Percentiles rank a stretch among this genome's conserved stretches.
These are phyloP conservation scores for Quercus rubra DNA, from an alignment of 306 rosid species.

Conservation along the genomic window DNA sequence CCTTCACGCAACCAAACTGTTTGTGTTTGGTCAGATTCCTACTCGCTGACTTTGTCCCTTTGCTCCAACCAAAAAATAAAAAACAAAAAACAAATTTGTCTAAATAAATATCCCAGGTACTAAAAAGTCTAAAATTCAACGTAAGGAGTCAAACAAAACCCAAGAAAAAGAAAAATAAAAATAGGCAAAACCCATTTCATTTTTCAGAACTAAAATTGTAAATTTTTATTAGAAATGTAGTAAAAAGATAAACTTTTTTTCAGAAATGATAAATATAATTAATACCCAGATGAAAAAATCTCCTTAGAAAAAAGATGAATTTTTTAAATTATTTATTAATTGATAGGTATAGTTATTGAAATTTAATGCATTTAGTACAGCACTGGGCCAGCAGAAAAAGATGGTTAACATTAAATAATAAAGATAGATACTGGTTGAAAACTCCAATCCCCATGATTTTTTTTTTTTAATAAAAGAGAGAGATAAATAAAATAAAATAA, in stretches of 20 bases:
- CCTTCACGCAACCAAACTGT: slow-evolving; percentile 37
- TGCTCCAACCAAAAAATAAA: no score
- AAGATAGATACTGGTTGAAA: neutral
- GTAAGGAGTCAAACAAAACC: neutral
- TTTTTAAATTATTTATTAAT: no score
- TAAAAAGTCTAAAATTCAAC: neutral
- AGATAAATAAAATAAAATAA: neutral
- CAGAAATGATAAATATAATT: neutral
- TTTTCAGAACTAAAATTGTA: neutral
- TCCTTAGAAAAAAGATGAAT: neutral
- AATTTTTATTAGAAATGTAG: neutral
- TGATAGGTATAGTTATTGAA: no score
- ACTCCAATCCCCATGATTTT: neutral
- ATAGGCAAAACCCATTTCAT: neutral
- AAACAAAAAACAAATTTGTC: neutral
- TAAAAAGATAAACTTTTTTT: neutral
- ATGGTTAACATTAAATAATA: neutral
- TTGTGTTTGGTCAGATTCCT: slow-evolving; percentile 6
- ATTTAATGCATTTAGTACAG: neutral
- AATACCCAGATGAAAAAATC: neutral
- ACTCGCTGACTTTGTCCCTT: slow-evolving; percentile 18
- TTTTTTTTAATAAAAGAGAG: neutral
- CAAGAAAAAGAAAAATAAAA: no score
- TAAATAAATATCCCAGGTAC: neutral
- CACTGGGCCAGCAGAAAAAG: neutral